Evolutionary conservation across 257 asterid species (phyloP).

Genomic region (Vinca minor): DNA sequence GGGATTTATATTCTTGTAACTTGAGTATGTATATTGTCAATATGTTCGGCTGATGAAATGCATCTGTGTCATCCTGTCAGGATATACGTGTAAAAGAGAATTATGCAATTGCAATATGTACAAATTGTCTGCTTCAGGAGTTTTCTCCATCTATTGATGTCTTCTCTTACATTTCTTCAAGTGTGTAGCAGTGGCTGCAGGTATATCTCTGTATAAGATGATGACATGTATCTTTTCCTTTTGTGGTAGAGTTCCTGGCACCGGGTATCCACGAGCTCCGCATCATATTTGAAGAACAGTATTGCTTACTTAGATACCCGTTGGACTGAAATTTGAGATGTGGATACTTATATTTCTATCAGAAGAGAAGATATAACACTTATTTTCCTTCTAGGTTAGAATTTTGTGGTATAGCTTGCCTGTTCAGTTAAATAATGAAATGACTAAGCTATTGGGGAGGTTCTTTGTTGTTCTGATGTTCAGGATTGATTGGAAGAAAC

Average conservation of each 20-base stretch:
- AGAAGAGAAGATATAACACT: background rate
- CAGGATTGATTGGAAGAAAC: constrained; percentile 63
- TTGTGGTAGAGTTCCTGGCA: background rate
- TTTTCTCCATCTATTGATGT: background rate
- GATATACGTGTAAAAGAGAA: background rate
- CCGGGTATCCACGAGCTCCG: constrained; percentile 4
- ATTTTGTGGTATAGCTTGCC: no score
- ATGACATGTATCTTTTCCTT: background rate
- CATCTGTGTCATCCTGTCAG: background rate
- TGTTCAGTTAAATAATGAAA: constrained; percentile 18
- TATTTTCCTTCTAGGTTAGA: constrained; percentile 12
- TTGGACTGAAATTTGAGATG: constrained; percentile 14
- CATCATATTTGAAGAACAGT: constrained; percentile 26
- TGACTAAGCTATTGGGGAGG: constrained; percentile 32
- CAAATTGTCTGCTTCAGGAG: background rate
- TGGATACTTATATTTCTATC: background rate
- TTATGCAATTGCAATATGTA: background rate
- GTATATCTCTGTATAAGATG: background rate
- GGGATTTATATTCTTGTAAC: background rate
- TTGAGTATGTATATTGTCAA: background rate
- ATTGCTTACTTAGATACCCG: constrained; percentile 10
- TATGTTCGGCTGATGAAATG: background rate
- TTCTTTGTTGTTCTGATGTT: constrained; percentile 42
- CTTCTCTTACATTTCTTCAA: background rate
- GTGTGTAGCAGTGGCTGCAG: background rate